Evolutionary conservation across 495 filamentous ascomycete genomes (phyloP).

Genomic region (Mycothermus thermophilus): DNA sequence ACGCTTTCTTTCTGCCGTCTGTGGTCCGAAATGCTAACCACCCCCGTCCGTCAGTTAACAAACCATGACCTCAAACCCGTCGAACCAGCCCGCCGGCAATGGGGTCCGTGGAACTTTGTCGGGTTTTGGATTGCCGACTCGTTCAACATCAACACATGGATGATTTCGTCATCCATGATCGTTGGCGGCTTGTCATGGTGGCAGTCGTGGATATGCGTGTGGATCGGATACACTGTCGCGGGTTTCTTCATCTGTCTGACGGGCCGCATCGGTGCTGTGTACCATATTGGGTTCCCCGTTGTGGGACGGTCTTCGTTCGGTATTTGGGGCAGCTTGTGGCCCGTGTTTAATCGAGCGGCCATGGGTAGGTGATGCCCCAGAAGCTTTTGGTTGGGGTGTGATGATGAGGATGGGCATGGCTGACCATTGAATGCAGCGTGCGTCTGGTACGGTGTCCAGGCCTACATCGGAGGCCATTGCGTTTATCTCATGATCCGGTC

Average conservation of each 20-base stretch:
- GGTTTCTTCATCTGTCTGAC: slow-evolving; percentile 61
- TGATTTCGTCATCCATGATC: slow-evolving; percentile 79
- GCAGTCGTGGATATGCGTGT: slow-evolving; percentile 87
- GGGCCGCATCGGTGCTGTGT: slow-evolving; percentile 78
- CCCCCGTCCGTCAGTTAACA: slow-evolving; percentile 40
- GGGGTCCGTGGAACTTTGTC: slow-evolving; percentile 80
- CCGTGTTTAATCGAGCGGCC: slow-evolving; percentile 75
- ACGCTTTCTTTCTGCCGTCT: neutral
- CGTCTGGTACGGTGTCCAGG: slow-evolving; percentile 79
- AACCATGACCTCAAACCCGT: slow-evolving; percentile 90
- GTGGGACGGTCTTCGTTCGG: slow-evolving; percentile 63
- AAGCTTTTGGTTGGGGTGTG: neutral
- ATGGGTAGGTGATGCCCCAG: slow-evolving; percentile 40
- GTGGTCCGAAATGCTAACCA: slow-evolving; percentile 4
- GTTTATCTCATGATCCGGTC: slow-evolving; percentile 69
- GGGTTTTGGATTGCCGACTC: slow-evolving; percentile 90
- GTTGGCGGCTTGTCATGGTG: slow-evolving; percentile 76
- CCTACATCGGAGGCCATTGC: slow-evolving; percentile 74
- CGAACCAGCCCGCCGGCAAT: slow-evolving; percentile 69
- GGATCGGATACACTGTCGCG: slow-evolving; percentile 70
- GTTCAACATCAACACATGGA: slow-evolving; percentile 98
- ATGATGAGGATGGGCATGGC: neutral
- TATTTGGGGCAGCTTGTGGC: slow-evolving; percentile 81
- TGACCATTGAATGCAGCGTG: slow-evolving; percentile 31
- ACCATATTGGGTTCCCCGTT: slow-evolving; percentile 81